Percentiles rank a stretch among this genome's conserved stretches.
Conservation (phyloP, 306 rosid species). For the Trichosanthes truncata region DNA sequence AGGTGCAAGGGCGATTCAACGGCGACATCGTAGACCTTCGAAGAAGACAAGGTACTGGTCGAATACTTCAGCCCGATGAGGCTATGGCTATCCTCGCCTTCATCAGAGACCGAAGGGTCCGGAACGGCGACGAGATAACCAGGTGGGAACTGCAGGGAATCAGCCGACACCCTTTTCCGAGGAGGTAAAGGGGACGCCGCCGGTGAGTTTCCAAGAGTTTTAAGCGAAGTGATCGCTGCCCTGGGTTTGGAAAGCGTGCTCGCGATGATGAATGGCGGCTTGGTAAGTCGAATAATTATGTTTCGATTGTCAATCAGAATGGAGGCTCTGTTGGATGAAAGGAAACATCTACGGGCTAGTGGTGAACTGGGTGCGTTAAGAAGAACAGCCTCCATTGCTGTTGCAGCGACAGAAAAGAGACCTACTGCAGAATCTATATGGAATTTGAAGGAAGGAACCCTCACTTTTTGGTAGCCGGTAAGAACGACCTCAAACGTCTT, state of each 20-base stretch:
- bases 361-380: constrained; percentile 21
- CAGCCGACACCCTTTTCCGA: constrained; percentile 25
- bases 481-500: too few relatives aligned
- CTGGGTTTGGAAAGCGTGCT: constrained; percentile 32
- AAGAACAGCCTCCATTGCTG: constrained; percentile 44
- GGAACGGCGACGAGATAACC: constrained; percentile 80
- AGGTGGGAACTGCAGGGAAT: constrained; percentile 52
- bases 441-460: too few relatives aligned
- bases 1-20: constrained; percentile 66
- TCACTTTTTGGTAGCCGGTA: too few relatives aligned
- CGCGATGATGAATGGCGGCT: constrained; percentile 27
- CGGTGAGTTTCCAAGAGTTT: constrained; percentile 13
- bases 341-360: constrained; percentile 7
- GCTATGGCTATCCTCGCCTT: constrained; percentile 5
- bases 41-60: constrained; percentile 70
- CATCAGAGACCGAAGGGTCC: constrained; percentile 19
- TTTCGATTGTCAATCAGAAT: not conserved
- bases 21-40: constrained; percentile 82
- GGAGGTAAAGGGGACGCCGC: constrained; percentile 7
- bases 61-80: constrained; percentile 51
- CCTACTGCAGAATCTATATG: too few relatives aligned
- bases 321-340: not conserved
- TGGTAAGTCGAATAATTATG: not conserved
- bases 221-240: constrained; percentile 6
- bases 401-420: too few relatives aligned